phyloP scores from a whole-genome alignment of 169 alveolate genomes.

The Cryptosporidium muris region DNA sequence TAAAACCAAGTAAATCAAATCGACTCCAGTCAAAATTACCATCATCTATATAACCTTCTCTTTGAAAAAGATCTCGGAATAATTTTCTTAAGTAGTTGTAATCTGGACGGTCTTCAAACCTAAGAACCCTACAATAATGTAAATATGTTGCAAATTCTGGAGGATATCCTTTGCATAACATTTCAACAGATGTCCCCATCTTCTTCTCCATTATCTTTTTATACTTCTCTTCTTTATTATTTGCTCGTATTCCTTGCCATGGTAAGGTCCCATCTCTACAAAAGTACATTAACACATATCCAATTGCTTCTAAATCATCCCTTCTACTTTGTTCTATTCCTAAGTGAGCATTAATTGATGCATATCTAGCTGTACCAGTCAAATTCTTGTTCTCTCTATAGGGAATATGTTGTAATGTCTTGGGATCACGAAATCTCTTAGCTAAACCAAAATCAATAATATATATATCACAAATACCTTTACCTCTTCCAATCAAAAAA shows the following conservation, averaged over 20 bases:
- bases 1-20: constrained; percentile 6
- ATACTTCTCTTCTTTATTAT: constrained; percentile 84
- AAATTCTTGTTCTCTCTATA: constrained; percentile 82
- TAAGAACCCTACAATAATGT: constrained; percentile 78
- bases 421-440: constrained; percentile 83
- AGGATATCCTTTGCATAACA: constrained; percentile 84
- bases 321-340: constrained; percentile 84
- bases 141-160: constrained; percentile 78
- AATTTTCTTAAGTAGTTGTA: constrained; percentile 77
- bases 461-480: constrained; percentile 80
- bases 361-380: constrained; percentile 89
- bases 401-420: constrained; percentile 83
- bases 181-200: constrained; percentile 83
- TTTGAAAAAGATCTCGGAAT: constrained; percentile 73
- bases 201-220: constrained; percentile 86
- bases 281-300: constrained; percentile 84
- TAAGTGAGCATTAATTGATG: constrained; percentile 81
- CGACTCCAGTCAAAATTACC: constrained; percentile 58
- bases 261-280: constrained; percentile 85
- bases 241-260: constrained; percentile 85
- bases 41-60: constrained; percentile 67
- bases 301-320: constrained; percentile 91
- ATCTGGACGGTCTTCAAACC: constrained; percentile 87
- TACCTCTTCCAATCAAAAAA: constrained; percentile 85
- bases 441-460: constrained; percentile 87